phyloP scores from a whole-genome alignment of 176 grass and related monocot genomes.

The Carex pumila region DNA sequence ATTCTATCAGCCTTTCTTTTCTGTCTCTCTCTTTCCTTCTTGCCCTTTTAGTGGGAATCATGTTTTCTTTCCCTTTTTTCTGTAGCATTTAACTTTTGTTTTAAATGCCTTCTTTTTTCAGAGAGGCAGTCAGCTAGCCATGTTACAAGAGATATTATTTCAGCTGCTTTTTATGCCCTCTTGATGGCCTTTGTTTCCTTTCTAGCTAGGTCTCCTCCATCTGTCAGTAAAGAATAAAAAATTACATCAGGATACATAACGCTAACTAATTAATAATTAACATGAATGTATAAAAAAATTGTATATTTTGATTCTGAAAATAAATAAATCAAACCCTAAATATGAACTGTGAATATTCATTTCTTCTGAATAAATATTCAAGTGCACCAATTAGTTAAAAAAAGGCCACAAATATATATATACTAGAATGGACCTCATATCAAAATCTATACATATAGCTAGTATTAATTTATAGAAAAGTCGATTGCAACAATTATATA shows the following conservation, averaged over 20 bases:
- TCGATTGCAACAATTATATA: no score
- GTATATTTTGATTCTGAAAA: not conserved
- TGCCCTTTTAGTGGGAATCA: slow-evolving; percentile 25
- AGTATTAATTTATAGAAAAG: no score
- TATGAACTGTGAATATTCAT: not conserved
- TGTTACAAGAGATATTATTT: slow-evolving; percentile 20
- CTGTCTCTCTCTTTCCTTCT: slow-evolving; percentile 17
- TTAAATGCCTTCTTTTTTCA: slow-evolving; percentile 17
- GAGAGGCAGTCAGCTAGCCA: slow-evolving; percentile 13
- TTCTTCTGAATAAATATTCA: not conserved
- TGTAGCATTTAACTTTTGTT: slow-evolving; percentile 17
- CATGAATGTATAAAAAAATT: not conserved
- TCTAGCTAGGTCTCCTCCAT: not conserved
- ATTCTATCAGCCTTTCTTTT: slow-evolving; percentile 27
- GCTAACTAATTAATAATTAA: not conserved
- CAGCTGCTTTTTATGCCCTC: slow-evolving; percentile 11
- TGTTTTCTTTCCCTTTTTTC: slow-evolving; percentile 19
- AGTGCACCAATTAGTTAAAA: not conserved
- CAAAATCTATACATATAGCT: not conserved
- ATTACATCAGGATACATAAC: not conserved
- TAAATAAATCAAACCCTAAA: not conserved
- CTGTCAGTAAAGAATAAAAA: not conserved
- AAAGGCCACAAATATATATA: not conserved
- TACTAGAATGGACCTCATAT: not conserved
- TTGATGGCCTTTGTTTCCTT: not conserved